phyloP scores from a whole-genome alignment of 2,329 filamentous ascomycete species.

The Magnaporthiopsis poae region DNA sequence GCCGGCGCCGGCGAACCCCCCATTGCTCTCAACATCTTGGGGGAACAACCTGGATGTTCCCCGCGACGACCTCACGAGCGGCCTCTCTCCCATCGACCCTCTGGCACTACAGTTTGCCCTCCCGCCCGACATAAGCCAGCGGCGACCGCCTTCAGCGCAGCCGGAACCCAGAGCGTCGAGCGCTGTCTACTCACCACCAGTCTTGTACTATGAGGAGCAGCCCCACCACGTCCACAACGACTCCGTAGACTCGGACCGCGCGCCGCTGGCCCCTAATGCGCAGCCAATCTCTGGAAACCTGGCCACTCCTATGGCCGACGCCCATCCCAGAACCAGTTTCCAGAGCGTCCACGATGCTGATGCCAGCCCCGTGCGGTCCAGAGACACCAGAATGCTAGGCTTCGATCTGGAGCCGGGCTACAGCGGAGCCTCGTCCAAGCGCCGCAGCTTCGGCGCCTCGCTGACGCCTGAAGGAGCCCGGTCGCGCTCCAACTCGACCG shows the following conservation, averaged over 20 bases:
- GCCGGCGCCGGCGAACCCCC: conserved; percentile 24
- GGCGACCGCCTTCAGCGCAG: conserved; percentile 15
- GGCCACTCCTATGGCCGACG: conserved; percentile 28
- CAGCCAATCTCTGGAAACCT: conserved; percentile 46
- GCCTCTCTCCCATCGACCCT: conserved; percentile 43
- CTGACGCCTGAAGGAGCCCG: conserved; percentile 41
- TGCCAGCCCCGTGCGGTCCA: conserved; percentile 41
- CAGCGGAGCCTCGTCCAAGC: conserved; percentile 31
- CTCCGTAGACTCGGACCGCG: conserved; percentile 46
- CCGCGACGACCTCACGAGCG: conserved; percentile 25
- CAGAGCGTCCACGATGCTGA: conserved; percentile 46
- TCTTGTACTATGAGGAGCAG: conserved; percentile 33
- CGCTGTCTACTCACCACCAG: conserved; percentile 21
- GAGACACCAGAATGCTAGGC: conserved; percentile 44
- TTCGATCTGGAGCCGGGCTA: conserved; percentile 49
- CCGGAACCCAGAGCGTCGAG: conserved; percentile 2
- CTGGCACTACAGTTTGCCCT: conserved; percentile 45
- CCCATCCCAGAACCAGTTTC: conserved; percentile 43
- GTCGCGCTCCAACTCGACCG: conserved; percentile 54
- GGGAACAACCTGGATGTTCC: conserved; percentile 33
- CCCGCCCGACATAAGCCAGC: conserved; percentile 38
- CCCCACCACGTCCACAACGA: conserved; percentile 26
- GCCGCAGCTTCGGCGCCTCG: conserved; percentile 47
- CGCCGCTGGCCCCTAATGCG: conserved; percentile 46
- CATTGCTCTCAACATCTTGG: conserved; percentile 44